Evolutionary conservation across 2,329 filamentous ascomycete species (phyloP).

Genomic region (Fulvia fulva): DNA sequence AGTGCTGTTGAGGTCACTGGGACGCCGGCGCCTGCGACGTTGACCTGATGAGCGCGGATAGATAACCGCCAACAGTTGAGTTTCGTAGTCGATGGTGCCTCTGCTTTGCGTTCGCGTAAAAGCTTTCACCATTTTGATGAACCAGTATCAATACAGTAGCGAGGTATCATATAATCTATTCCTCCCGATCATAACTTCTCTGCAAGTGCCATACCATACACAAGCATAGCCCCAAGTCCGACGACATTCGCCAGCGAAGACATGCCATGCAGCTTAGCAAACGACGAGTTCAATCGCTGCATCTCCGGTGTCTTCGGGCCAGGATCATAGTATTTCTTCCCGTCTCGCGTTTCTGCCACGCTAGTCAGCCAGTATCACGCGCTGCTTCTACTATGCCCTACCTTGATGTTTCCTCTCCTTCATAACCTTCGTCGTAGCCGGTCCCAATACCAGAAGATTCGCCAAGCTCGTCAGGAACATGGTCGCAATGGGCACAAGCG

Average conservation of each 20-base stretch:
- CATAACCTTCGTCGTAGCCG: constrained; percentile 71
- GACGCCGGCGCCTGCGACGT: background rate
- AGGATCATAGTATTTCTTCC: constrained; percentile 78
- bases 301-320: constrained; percentile 82
- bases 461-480: constrained; percentile 67
- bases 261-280: constrained; percentile 73
- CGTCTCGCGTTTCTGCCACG: constrained; percentile 69
- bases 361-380: background rate
- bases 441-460: constrained; percentile 70
- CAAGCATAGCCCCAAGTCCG: constrained; percentile 64
- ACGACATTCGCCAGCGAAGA: constrained; percentile 76
- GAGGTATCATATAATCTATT: background rate
- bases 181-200: constrained; percentile 47
- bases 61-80: too few species aligned
- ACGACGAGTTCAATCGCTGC: constrained; percentile 71
- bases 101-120: too few species aligned
- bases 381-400: constrained; percentile 38
- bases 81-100: too few species aligned
- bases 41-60: too few species aligned
- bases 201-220: constrained; percentile 74
- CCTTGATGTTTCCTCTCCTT: constrained; percentile 73
- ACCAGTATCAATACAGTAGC: background rate
- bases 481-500: constrained; percentile 64
- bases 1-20: background rate
- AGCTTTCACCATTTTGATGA: too few species aligned